Percentiles rank a stretch among this genome's conserved stretches.
phyloP scores from a whole-genome alignment of 2,329 filamentous ascomycete genomes.

The Colletotrichum musicola region DNA sequence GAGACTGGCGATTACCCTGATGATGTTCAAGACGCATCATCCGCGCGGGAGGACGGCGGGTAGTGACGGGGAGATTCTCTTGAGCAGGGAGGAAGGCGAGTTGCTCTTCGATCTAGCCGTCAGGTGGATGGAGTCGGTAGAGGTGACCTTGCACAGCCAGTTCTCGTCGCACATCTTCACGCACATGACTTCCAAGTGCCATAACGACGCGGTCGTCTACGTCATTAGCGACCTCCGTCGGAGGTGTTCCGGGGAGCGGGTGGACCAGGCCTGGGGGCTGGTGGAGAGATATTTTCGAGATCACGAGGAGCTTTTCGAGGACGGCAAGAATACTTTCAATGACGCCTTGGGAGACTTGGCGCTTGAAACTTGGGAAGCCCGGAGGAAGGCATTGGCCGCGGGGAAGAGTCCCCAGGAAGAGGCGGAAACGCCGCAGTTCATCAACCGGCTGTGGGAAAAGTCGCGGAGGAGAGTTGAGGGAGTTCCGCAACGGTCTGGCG shows the following conservation, averaged over 20 bases:
- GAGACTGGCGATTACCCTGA: slow-evolving; percentile 43
- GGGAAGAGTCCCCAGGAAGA: not conserved
- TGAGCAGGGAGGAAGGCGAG: slow-evolving; percentile 42
- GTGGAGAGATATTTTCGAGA: slow-evolving; percentile 44
- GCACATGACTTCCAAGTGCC: slow-evolving; percentile 44
- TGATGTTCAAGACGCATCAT: slow-evolving; percentile 47
- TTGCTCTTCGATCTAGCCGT: slow-evolving; percentile 44
- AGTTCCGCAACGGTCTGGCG: not conserved
- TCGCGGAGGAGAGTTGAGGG: not conserved
- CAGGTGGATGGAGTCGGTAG: slow-evolving; percentile 42
- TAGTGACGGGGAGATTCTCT: slow-evolving; percentile 20
- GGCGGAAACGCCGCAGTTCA: not conserved
- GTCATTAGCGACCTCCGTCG: slow-evolving; percentile 47
- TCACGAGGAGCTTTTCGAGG: slow-evolving; percentile 39
- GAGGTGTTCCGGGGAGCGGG: slow-evolving; percentile 36
- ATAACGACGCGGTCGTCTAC: slow-evolving; percentile 49
- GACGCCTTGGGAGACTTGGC: slow-evolving; percentile 5
- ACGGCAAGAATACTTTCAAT: not conserved
- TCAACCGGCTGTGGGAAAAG: not conserved
- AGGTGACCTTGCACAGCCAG: slow-evolving; percentile 42
- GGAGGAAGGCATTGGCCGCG: not conserved
- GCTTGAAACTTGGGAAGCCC: slow-evolving; percentile 18
- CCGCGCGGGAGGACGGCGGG: slow-evolving; percentile 40
- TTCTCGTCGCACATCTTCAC: slow-evolving; percentile 47
- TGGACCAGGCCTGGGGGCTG: slow-evolving; percentile 45